Evolutionary conservation across 768 basidiomycete species (phyloP), one percentile per base, ranked within the genome.

Genomic region (Cyathus striatus): DNA sequence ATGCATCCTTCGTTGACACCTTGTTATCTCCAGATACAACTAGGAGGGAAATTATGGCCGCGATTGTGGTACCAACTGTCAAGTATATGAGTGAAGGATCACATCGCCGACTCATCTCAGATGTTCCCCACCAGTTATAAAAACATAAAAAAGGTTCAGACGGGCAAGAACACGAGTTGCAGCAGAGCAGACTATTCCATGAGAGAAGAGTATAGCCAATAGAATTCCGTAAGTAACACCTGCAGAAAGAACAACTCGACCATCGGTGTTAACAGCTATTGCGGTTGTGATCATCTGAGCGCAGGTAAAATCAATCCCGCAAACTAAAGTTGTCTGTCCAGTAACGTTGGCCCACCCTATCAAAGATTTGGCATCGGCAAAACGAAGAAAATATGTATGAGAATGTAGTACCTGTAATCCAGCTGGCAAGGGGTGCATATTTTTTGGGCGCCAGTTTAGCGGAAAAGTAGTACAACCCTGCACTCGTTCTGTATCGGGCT

Each of bases 271-370:
- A 1, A 86, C 82, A 7, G 77, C 70, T 30, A 87, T 75, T 2
- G 82, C 83, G 6, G 81, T 81, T 10, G 83, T 75, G 44, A 86
- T 84, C 84, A 86, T 86, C 59, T 86, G 82, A 5, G 84, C 84
- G 47, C 83, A 86, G 17, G 81, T 84, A 47, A 78, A 86, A 54
- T 86, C 85, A 41, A 87, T 87, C 5, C 80, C 83, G 53, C 81
- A 84, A 35, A 87, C 82, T 5, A 86, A 72, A 1, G 81, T 71
- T 14, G 68, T 55, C 45, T 70, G 83, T 21, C 84, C 84, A 10
- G 83, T 85, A 32, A 86, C 72, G 49, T 86, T 86, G 12, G 83
- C 81, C 83, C 82, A 85, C 5, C 81, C 79, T 43, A 64, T 13
- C 16, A 12, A 16, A 23, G 13, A 40, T 18, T 56, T 25, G 60